Conservation (phyloP, 805 yeast genomes). For the Hanseniaspora clermontiae region DNA sequence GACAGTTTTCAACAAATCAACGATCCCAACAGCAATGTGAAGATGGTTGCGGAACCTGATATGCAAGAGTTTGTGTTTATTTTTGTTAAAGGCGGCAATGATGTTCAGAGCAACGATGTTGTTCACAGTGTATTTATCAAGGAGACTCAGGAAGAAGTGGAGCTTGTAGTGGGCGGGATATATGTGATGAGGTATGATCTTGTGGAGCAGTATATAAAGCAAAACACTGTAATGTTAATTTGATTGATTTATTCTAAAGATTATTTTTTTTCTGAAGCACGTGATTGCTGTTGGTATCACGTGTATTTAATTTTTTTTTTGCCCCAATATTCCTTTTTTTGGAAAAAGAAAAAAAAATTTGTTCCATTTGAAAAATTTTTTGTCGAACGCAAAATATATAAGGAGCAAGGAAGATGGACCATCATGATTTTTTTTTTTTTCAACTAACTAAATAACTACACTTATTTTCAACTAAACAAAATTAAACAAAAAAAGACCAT, state of each 20-base stretch:
- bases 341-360: too few species aligned
- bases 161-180: slow-evolving; percentile 49
- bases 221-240: slow-evolving; percentile 34
- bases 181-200: slow-evolving; percentile 62
- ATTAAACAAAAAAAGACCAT: too few species aligned
- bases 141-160: slow-evolving; percentile 40
- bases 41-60: slow-evolving; percentile 74
- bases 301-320: too few species aligned
- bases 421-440: too few species aligned
- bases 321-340: too few species aligned
- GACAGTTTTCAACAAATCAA: slow-evolving; percentile 57
- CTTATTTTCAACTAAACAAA: too few species aligned
- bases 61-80: slow-evolving; percentile 67
- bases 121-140: slow-evolving; percentile 33
- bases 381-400: too few species aligned
- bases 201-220: slow-evolving; percentile 31
- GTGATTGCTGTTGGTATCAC: background rate
- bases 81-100: slow-evolving; percentile 19
- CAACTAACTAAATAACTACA: too few species aligned
- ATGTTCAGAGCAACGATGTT: slow-evolving; percentile 16
- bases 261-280: too few species aligned
- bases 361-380: too few species aligned
- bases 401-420: too few species aligned
- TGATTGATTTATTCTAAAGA: slow-evolving; percentile 16
- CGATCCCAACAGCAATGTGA: slow-evolving; percentile 52